Evolutionary conservation across 2,329 filamentous ascomycete genomes (phyloP), one percentile per base, ranked within the genome.

Genomic region (Penicillium sp.): DNA sequence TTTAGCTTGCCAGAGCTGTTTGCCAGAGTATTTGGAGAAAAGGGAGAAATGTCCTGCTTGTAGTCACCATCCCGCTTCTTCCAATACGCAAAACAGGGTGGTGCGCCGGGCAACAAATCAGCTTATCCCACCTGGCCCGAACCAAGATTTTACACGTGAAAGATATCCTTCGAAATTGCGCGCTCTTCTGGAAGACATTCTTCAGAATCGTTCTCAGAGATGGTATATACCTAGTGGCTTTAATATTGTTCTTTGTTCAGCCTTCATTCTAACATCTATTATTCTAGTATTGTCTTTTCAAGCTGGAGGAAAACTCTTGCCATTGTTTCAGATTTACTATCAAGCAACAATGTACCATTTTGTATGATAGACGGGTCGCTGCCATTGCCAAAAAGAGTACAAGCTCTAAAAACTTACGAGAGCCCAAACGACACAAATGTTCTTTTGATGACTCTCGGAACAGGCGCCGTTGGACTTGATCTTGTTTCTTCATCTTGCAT

Each of bases 271-370:
- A 15, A 37, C 20, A 18, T 27, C 8, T 20, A 2, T 4, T 37
- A 1, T 20, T 21, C 8, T 43, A 79, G 75, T 36, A 77, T 78
- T 26, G 69, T 79, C 36, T 80, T 79, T 32, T 78, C 76, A 0
- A 77, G 70, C 49, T 80, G 75, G 78, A 79, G 73, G 1, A 61
- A 69, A 0, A 78, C 75, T 0, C 61, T 80, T 0, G 60, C 75
- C 18, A 62, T 80, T 0, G 56, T 79, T 0, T 61, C 52, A 3
- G 45, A 40, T 7, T 10, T 48, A 17, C 36, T 48, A 12, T 6
- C 26, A 7, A 39, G 36, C 8, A 13, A 40, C 23, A 12, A 20
- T 3, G 40, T 48, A 17, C n/a, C 24, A 15, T 48, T 39, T 15
- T 21, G 24, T 24, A 40, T 48, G 34, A 48, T 48, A 39, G 45